phyloP scores from a whole-genome alignment of 805 yeast genomes.

The Wickerhamiella occidentalis region DNA sequence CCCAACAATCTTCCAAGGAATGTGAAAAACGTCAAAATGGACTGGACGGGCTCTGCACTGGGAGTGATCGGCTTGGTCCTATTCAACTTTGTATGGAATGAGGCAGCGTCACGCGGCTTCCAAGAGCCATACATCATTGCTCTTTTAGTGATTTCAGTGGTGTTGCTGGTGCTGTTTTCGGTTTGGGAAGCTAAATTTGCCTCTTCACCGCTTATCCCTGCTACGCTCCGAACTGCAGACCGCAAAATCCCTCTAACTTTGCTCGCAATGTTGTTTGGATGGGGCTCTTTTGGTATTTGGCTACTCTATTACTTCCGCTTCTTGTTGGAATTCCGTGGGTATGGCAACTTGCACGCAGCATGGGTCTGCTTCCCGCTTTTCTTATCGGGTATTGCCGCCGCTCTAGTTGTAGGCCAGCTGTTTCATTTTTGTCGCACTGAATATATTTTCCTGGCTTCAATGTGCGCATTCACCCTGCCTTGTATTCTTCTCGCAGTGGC shows the following conservation, averaged over 20 bases:
- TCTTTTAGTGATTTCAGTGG: constrained; percentile 40
- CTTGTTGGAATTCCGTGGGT: constrained; percentile 38
- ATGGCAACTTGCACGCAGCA: constrained; percentile 37
- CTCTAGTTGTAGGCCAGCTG: constrained; percentile 39
- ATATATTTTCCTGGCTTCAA: constrained; percentile 38
- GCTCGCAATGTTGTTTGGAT: constrained; percentile 44
- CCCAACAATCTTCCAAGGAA: constrained; percentile 13
- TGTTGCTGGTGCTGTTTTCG: constrained; percentile 36
- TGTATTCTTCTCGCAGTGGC: constrained; percentile 24
- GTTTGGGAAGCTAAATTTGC: constrained; percentile 37
- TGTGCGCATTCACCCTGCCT: constrained; percentile 45
- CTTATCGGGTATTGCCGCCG: constrained; percentile 45
- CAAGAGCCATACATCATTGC: constrained; percentile 42
- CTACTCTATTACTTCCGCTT: constrained; percentile 50
- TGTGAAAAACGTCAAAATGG: constrained; percentile 26
- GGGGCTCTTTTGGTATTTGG: constrained; percentile 73
- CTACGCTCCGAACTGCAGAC: constrained; percentile 34
- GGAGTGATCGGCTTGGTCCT: constrained; percentile 52
- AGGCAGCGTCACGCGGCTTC: constrained; percentile 69
- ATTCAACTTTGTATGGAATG: constrained; percentile 61
- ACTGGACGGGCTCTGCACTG: constrained; percentile 40
- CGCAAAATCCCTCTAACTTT: constrained; percentile 36
- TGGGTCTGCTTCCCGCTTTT: constrained; percentile 37
- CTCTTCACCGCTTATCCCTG: constrained; percentile 43
- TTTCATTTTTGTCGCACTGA: constrained; percentile 40